Conservation (phyloP, 2,329 filamentous ascomycete species). For the Coniella lustricola region DNA sequence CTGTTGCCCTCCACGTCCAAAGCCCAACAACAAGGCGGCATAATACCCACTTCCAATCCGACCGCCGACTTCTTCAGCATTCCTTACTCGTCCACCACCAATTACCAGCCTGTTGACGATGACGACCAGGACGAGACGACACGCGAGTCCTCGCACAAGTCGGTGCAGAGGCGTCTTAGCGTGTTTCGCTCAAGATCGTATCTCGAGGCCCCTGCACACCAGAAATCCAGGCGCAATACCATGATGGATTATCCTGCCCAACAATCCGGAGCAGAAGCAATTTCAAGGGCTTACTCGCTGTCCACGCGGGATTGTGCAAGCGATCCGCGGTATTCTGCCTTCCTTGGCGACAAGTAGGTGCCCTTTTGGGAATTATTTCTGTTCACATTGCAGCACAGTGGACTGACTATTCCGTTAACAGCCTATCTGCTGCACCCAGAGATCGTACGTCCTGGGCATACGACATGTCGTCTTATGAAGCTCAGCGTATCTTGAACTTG, state of each 20-base stretch:
- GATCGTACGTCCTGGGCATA: slow-evolving; percentile 36
- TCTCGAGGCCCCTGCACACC: slow-evolving; percentile 21
- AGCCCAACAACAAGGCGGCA: background rate
- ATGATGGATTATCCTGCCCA: slow-evolving; percentile 22
- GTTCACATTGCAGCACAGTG: too few species aligned
- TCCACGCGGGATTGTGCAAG: slow-evolving; percentile 18
- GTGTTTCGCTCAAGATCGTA: slow-evolving; percentile 32
- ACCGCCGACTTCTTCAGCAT: slow-evolving; percentile 10
- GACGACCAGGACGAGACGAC: slow-evolving; percentile 19
- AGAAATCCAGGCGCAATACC: slow-evolving; percentile 21
- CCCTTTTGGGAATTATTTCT: background rate
- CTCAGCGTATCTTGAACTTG: slow-evolving; percentile 35
- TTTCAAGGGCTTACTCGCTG: slow-evolving; percentile 27
- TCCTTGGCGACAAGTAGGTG: slow-evolving; percentile 23
- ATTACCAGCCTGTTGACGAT: slow-evolving; percentile 1
- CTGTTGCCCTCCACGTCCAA: too few species aligned
- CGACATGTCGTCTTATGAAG: slow-evolving; percentile 37
- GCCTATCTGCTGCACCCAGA: slow-evolving; percentile 25
- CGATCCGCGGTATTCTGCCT: slow-evolving; percentile 24
- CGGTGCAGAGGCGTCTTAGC: slow-evolving; percentile 33
- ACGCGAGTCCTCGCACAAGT: slow-evolving; percentile 4
- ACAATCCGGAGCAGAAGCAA: slow-evolving; percentile 16
- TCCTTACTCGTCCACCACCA: slow-evolving; percentile 11
- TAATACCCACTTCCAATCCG: background rate
- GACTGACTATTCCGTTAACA: slow-evolving; percentile 17